These are phyloP conservation scores for Guyanaporus albipodus DNA, from an alignment of 768 basidiomycete species.

Conservation along the genomic window DNA sequence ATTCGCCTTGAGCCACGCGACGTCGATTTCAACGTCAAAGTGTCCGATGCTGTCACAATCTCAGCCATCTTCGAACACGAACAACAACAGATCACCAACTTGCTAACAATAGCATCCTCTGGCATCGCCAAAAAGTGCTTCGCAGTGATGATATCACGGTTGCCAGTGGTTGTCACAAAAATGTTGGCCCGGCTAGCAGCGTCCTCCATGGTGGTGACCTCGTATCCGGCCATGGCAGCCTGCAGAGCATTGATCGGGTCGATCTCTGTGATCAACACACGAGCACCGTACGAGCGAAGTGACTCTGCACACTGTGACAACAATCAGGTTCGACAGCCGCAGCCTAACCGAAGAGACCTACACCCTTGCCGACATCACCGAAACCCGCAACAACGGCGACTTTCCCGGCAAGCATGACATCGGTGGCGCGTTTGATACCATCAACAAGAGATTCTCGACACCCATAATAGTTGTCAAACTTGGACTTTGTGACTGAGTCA, in stretches of 20 bases:
- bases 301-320: conserved; percentile 87
- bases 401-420: conserved; percentile 99
- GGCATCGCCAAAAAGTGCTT: conserved; percentile 93
- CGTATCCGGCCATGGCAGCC: conserved; percentile 99
- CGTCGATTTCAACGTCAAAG: conserved; percentile 91
- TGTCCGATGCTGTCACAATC: conserved; percentile 62
- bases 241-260: conserved; percentile 99
- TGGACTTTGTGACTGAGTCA: conserved; percentile 99
- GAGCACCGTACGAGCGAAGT: conserved; percentile 93
- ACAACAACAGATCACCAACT: conserved; percentile 50
- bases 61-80: conserved; percentile 6
- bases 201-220: conserved; percentile 98
- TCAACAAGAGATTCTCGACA: conserved; percentile 99
- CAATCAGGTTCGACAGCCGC: conserved; percentile 1
- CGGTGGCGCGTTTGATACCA: conserved; percentile 99
- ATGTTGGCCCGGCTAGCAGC: conserved; percentile 85
- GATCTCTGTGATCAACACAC: conserved; percentile 95
- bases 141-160: conserved; percentile 93
- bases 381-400: conserved; percentile 98
- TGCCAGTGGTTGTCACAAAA: conserved; percentile 98
- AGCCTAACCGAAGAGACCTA: conserved; percentile 41
- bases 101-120: conserved; percentile 98
- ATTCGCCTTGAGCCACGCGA: conserved; percentile 96
- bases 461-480: conserved; percentile 98
- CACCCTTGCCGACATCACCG: conserved; percentile 99